Base-by-base conservation (phyloP, 2,329 filamentous ascomycete species). In the Zymoseptoria tritici region DNA sequence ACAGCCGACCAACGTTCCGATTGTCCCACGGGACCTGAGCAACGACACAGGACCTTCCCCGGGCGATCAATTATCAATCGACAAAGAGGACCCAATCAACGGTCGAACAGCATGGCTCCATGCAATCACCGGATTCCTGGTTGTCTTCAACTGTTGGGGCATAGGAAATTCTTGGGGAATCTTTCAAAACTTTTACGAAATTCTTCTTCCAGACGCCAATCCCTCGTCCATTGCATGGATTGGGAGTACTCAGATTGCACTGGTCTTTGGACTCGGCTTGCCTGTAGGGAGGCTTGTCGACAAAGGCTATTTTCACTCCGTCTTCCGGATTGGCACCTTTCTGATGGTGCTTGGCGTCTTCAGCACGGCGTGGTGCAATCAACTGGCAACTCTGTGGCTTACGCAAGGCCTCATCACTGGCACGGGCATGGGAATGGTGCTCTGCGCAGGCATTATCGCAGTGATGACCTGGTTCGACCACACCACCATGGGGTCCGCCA, bases 391-490 rank as follows among this genome's bases (percentile, higher is more conserved):
- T 3, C 56, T 73, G 1, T 67, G 71, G 54, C 50, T 75, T 4
- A 68, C 70, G 0, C 74, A 76, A 53, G 75, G 75, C 1, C 62
- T 74, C 0, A 9, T 70, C 2, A 72, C 60, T 36, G 74, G 70
- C n/a, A 60, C 70, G 24, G 71, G 58, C 6, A 75, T 67, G 72
- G 75, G 63, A 49, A 64, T 71, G 62, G 67, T 64, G 11, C 76
- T 67, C 58, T 71, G 65, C 58, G 64, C 62, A 19, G 73, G 58
- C 0, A 64, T 72, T 11, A 64, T 71, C 0, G 68, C 73, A 2
- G 56, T 76, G 0, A 69, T 71, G 52, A 69, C 66, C 26, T 76
- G 72, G 59, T 77, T 77, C 58, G 65, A 68, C 24, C 67, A 70
- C 55, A 68, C 64, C 22, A 71, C 69, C 21, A 58, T 73, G 20